Evolutionary conservation across 257 asterid genomes (phyloP), one percentile per base, ranked within the genome.

Genomic region (Paraleonurus japonicus): DNA sequence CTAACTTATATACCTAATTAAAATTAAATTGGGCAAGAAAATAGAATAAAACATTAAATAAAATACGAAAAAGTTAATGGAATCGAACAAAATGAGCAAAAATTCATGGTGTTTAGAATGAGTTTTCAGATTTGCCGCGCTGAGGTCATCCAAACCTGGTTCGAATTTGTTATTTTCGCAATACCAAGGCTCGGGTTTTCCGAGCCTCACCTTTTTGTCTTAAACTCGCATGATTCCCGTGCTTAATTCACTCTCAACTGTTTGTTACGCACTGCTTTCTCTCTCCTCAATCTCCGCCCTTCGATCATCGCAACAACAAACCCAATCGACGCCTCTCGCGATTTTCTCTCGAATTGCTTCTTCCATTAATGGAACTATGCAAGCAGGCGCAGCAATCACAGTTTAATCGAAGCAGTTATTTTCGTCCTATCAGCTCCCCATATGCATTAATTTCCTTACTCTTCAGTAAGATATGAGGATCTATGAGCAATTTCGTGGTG

Each of bases 71-170:
- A n/a, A n/a, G n/a, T n/a, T n/a, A n/a, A n/a, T n/a, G n/a, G n/a
- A n/a, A n/a, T n/a, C n/a, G n/a, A n/a, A n/a, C 53, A 15, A 45
- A 45, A 45, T 4, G 53, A 45, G 53, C 3, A 22, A 61, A 12
- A 20, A 27, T 15, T 57, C 67, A 72, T 62, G 67, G 80, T 70
- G 63, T 41, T 20, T 59, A 39, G 5, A 22, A 67, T 16, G 17
- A 9, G 64, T 30, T 30, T 77, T 78, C n/a, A 72, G 81, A 74
- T 80, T 85, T 84, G 86, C 89, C 95, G 95, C 92, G 92, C 93
- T 82, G 30, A 66, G 78, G 75, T 74, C 76, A 61, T 61, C 80
- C 84, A 78, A 74, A 76, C 37, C 84, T 77, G 90, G 83, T 79
- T 85, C 84, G 90, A 78, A 85, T 71, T 86, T 85, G 97, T 86